Evolutionary conservation across 768 basidiomycete genomes (phyloP).

Genomic region (Postia placenta): DNA sequence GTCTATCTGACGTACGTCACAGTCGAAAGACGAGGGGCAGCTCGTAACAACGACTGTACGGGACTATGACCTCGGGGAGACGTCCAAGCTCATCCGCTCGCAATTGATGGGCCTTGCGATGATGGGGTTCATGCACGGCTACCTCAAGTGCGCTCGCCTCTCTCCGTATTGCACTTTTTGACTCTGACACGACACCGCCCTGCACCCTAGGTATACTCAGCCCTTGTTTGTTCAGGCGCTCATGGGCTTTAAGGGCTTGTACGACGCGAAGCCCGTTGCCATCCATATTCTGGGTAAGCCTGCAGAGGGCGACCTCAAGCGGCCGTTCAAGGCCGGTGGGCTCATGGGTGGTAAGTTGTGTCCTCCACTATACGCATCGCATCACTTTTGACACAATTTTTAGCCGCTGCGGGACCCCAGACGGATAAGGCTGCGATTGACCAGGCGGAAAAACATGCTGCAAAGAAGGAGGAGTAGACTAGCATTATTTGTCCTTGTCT

Average conservation of each 20-base stretch:
- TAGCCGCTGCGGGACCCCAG: constrained; percentile 54
- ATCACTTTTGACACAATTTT: constrained; percentile 4
- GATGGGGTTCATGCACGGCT: constrained; percentile 78
- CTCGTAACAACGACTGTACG: constrained; percentile 87
- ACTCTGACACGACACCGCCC: background rate
- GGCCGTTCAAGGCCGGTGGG: constrained; percentile 75
- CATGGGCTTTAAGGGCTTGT: constrained; percentile 90
- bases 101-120: constrained; percentile 33
- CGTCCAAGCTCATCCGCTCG: constrained; percentile 62
- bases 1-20: background rate
- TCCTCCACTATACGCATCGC: background rate
- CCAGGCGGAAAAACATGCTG: constrained; percentile 81
- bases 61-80: constrained; percentile 91
- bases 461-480: constrained; percentile 70
- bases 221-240: constrained; percentile 93
- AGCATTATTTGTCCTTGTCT: too few relatives aligned
- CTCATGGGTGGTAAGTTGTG: constrained; percentile 58
- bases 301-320: constrained; percentile 80
- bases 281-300: constrained; percentile 78
- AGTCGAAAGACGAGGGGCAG: constrained; percentile 63
- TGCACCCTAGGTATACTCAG: constrained; percentile 61
- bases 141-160: constrained; percentile 50
- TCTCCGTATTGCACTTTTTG: background rate
- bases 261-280: constrained; percentile 78
- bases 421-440: constrained; percentile 84